A percentile compares a stretch with the other conserved stretches of the same genome.
phyloP scores from a whole-genome alignment of 2,329 filamentous ascomycete species.

The Sodiomyces alkalinus region DNA sequence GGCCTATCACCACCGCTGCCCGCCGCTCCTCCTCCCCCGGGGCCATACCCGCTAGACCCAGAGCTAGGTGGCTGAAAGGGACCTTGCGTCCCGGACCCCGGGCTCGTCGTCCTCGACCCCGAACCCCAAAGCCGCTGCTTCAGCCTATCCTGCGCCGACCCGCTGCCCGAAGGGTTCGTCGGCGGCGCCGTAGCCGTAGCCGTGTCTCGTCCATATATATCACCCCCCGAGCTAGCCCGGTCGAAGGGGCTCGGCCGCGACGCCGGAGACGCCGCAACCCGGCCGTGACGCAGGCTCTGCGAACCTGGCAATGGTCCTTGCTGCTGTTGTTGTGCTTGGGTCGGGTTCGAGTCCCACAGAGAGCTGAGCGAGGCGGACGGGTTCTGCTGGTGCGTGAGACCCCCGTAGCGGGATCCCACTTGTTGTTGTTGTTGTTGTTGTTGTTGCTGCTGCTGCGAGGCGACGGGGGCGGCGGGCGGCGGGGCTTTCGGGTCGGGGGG shows the following conservation, averaged over 20 bases:
- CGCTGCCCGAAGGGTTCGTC: slow-evolving; percentile 20
- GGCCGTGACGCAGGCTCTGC: slow-evolving; percentile 30
- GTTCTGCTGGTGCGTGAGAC: slow-evolving; percentile 20
- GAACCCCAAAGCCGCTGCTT: slow-evolving; percentile 68
- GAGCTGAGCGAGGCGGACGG: slow-evolving; percentile 30
- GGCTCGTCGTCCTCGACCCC: slow-evolving; percentile 40
- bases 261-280: slow-evolving; percentile 13
- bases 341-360: slow-evolving; percentile 37
- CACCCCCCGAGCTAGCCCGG: slow-evolving; percentile 11
- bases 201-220: no score
- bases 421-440: no score
- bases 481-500: slow-evolving; percentile 75
- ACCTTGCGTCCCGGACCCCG: slow-evolving; percentile 22
- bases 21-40: slow-evolving; percentile 13
- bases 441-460: slow-evolving; percentile 23
- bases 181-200: slow-evolving; percentile 19
- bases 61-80: slow-evolving; percentile 30
- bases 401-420: slow-evolving; percentile 40
- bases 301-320: no score
- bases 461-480: slow-evolving; percentile 35
- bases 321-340: slow-evolving; percentile 17
- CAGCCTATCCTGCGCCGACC: slow-evolving; percentile 65
- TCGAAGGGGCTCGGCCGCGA: slow-evolving; percentile 18
- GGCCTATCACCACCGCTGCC: slow-evolving; percentile 17
- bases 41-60: slow-evolving; percentile 7